A percentile compares a stretch with the other conserved stretches of the same genome.
These are phyloP conservation scores for Volvariella volvacea DNA, from an alignment of 1,284 basidiomycete species.

Conservation along the genomic window DNA sequence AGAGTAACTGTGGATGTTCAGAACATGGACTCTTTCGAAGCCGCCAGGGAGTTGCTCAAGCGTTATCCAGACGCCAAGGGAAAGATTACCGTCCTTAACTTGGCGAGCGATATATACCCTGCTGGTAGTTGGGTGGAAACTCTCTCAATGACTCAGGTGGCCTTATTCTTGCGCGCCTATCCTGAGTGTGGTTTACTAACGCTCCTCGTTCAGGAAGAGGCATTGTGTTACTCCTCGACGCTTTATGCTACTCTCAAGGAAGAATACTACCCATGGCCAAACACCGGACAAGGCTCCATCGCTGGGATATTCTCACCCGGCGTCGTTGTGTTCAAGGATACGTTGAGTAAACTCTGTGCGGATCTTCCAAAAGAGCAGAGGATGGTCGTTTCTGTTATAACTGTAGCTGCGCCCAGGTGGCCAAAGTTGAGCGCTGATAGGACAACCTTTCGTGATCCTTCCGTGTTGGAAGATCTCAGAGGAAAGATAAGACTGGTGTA, in stretches of 20 bases:
- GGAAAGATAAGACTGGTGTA: slow-evolving; percentile 38
- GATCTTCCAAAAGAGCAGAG: slow-evolving; percentile 26
- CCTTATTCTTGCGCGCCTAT: no score
- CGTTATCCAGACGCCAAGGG: slow-evolving; percentile 17
- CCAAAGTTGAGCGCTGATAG: slow-evolving; percentile 24
- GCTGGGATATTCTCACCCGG: slow-evolving; percentile 38
- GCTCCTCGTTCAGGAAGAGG: no score
- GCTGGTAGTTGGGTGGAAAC: slow-evolving; percentile 31
- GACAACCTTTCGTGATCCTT: slow-evolving; percentile 17
- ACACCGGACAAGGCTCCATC: slow-evolving; percentile 30
- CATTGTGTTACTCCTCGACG: slow-evolving; percentile 40
- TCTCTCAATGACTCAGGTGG: slow-evolving; percentile 31
- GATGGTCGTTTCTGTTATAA: slow-evolving; percentile 33
- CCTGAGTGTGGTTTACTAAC: no score
- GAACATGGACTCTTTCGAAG: slow-evolving; percentile 32
- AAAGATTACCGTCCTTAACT: slow-evolving; percentile 32
- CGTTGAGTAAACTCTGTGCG: slow-evolving; percentile 33
- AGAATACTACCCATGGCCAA: slow-evolving; percentile 40
- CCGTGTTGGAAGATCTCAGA: slow-evolving; percentile 26
- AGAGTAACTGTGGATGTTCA: slow-evolving; percentile 21
- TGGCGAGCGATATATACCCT: slow-evolving; percentile 32
- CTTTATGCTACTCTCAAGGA: slow-evolving; percentile 34
- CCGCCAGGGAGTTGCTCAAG: slow-evolving; percentile 26
- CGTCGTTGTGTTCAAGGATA: slow-evolving; percentile 39
- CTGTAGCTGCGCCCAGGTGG: slow-evolving; percentile 33